Conservation (phyloP, 2,329 filamentous ascomycete species). For the Hypocrella siamensis region DNA sequence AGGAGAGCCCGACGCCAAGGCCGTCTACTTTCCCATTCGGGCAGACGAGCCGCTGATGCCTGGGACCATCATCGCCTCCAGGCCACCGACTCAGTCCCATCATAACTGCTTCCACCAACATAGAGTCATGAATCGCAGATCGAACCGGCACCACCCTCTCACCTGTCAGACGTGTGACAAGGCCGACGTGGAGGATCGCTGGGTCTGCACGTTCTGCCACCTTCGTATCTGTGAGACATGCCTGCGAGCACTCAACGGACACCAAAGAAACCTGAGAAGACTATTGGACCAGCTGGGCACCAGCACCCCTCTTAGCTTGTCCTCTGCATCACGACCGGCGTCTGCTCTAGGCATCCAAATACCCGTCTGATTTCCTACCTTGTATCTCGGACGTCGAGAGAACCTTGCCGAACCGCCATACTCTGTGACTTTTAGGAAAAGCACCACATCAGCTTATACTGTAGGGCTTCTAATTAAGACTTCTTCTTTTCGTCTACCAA, state of each 20-base stretch:
- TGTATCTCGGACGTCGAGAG: no score
- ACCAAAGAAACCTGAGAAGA: slow-evolving; percentile 25
- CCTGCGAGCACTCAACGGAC: slow-evolving; percentile 21
- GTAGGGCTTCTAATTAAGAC: no score
- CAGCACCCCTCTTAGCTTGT: slow-evolving; percentile 7
- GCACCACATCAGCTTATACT: no score
- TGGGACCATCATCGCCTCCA: slow-evolving; percentile 23
- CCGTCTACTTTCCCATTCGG: slow-evolving; percentile 21
- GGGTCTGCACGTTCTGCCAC: slow-evolving; percentile 32
- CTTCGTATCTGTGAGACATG: slow-evolving; percentile 36
- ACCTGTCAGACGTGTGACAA: slow-evolving; percentile 37
- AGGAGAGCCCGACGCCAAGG: slow-evolving; percentile 18
- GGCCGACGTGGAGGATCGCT: slow-evolving; percentile 27
- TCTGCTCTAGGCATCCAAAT: slow-evolving; percentile 7
- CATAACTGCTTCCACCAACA: slow-evolving; percentile 33
- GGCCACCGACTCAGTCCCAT: slow-evolving; percentile 26
- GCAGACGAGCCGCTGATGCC: slow-evolving; percentile 12
- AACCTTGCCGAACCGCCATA: no score
- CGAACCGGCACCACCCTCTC: slow-evolving; percentile 33
- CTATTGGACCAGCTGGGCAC: slow-evolving; percentile 18
- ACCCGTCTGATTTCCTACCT: neutral
- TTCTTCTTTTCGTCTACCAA: no score
- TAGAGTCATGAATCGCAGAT: slow-evolving; percentile 28
- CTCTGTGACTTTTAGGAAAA: no score
- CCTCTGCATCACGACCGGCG: slow-evolving; percentile 8